phyloP scores from a whole-genome alignment of 805 yeast genomes.

The Candida corydali region DNA sequence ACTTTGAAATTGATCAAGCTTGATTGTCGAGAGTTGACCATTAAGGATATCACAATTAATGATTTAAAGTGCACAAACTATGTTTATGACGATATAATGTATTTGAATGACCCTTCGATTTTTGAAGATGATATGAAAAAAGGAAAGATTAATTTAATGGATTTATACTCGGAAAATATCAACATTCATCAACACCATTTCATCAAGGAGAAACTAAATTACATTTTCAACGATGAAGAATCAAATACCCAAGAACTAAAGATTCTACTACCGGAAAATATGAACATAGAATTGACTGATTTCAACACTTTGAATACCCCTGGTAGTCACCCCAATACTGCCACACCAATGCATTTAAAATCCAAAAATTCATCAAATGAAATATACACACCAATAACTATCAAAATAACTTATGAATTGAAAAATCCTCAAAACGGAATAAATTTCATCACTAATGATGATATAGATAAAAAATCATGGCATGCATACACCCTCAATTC shows the following conservation, averaged over 20 bases:
- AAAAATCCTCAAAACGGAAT: conserved; percentile 71
- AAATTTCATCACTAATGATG: conserved; percentile 61
- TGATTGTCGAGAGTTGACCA: conserved; percentile 75
- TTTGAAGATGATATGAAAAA: conserved; percentile 24
- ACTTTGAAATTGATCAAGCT: conserved; percentile 56
- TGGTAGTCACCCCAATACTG: conserved; percentile 20
- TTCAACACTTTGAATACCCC: conserved; percentile 23
- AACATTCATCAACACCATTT: conserved; percentile 56
- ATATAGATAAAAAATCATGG: conserved; percentile 55
- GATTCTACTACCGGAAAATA: conserved; percentile 59
- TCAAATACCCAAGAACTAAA: conserved; percentile 57
- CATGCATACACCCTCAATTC: conserved; percentile 83
- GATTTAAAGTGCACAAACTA: conserved; percentile 51
- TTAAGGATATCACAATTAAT: conserved; percentile 61
- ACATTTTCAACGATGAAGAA: conserved; percentile 44
- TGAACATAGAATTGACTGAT: conserved; percentile 49
- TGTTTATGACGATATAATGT: conserved; percentile 50
- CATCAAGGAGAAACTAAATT: conserved; percentile 48
- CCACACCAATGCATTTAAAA: conserved; percentile 34
- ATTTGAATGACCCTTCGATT: conserved; percentile 30
- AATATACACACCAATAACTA: conserved; percentile 64
- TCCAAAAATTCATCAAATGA: conserved; percentile 33
- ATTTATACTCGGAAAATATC: conserved; percentile 37
- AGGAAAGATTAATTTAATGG: conserved; percentile 33
- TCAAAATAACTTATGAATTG: conserved; percentile 64